Conservation (phyloP, 768 basidiomycete species). For the Pleurotus giganteus region DNA sequence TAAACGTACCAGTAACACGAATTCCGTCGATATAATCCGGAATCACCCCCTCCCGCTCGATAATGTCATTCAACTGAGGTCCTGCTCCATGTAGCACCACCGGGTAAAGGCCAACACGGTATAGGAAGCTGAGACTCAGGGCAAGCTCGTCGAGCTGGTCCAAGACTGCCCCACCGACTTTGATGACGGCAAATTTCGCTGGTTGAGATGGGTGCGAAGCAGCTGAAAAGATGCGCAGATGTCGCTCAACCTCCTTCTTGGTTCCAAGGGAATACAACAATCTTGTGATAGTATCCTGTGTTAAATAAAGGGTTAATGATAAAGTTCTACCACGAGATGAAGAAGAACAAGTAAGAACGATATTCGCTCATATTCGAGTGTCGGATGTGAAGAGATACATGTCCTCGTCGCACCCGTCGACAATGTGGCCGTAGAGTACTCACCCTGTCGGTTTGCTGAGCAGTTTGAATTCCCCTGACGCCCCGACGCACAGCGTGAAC, state of each 20-base stretch:
- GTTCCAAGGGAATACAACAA: conserved; percentile 96
- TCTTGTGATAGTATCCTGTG: conserved; percentile 93
- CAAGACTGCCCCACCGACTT: conserved; percentile 95
- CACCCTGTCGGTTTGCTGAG: conserved; percentile 76
- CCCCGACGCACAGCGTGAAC: conserved; percentile 37
- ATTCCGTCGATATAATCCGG: conserved; percentile 99
- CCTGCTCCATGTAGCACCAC: conserved; percentile 96
- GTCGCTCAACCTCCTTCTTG: conserved; percentile 96
- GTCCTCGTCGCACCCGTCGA: background rate
- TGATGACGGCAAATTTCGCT: conserved; percentile 96
- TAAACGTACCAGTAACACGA: conserved; percentile 82
- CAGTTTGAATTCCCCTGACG: conserved; percentile 51
- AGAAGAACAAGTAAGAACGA: background rate
- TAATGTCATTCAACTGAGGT: conserved; percentile 91
- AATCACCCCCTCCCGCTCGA: conserved; percentile 88
- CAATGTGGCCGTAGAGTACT: conserved; percentile 20
- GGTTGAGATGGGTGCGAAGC: conserved; percentile 85
- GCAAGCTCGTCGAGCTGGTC: conserved; percentile 92
- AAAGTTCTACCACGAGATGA: too few relatives aligned
- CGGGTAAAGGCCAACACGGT: conserved; percentile 96
- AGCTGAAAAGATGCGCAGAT: conserved; percentile 97
- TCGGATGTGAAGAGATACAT: background rate
- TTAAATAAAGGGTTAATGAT: background rate
- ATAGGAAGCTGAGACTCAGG: conserved; percentile 92
- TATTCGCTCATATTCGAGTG: background rate